Evolutionary conservation across 352 stramenopile genomes (phyloP).

Genomic region (Phytopythium delawarense): DNA sequence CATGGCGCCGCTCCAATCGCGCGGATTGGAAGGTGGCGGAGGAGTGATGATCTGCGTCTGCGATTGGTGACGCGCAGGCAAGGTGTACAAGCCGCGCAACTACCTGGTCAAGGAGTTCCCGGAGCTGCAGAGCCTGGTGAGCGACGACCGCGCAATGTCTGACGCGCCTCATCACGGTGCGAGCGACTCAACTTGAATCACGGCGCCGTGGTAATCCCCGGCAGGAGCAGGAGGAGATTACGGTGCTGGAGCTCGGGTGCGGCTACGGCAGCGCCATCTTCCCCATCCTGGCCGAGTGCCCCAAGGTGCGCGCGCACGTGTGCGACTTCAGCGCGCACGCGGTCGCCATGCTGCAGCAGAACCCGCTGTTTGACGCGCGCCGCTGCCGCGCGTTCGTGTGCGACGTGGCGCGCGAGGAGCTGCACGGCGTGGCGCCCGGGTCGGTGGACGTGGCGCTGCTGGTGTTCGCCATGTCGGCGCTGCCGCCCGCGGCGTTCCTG

Average conservation of each 20-base stretch:
- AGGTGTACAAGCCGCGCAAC: constrained; percentile 80
- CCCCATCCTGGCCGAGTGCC: constrained; percentile 65
- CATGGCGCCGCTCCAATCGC: not conserved
- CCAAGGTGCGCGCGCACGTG: constrained; percentile 63
- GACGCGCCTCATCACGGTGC: not conserved
- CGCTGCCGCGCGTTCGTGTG: constrained; percentile 73
- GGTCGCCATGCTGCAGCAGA: constrained; percentile 60
- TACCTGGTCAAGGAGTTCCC: constrained; percentile 82
- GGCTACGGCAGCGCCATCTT: constrained; percentile 87
- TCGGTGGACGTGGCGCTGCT: constrained; percentile 77
- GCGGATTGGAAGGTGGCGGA: not conserved
- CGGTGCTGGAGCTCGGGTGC: constrained; percentile 79
- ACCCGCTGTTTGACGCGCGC: constrained; percentile 34
- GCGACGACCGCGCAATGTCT: not conserved
- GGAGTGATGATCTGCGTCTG: not conserved
- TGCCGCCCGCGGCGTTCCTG: constrained; percentile 52
- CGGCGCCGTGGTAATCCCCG: not conserved
- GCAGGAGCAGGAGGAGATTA: constrained; percentile 27
- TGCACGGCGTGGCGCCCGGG: constrained; percentile 30
- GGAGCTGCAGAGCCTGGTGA: constrained; percentile 40
- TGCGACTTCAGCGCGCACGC: constrained; percentile 83
- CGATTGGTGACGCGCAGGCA: constrained; percentile 25
- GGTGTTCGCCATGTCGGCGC: constrained; percentile 80
- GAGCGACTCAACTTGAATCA: not conserved
- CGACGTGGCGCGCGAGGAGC: constrained; percentile 55